Conservation (phyloP, 306 rosid genomes). For the Mimosa bimucronata region DNA sequence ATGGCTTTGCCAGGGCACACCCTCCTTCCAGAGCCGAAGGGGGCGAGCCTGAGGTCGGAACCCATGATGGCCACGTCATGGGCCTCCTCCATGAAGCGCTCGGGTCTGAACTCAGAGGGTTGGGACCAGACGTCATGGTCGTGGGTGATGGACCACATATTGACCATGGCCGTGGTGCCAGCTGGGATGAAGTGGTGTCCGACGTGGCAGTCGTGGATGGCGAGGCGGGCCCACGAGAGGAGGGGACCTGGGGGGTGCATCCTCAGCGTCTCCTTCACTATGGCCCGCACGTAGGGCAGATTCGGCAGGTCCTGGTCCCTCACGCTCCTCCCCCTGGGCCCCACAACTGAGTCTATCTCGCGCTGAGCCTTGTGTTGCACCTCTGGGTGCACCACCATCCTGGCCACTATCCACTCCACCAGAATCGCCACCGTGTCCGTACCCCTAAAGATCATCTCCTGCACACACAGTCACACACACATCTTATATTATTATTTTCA, state of each 20-base stretch:
- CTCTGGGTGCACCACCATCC: constrained; percentile 75
- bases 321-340: constrained; percentile 27
- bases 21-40: constrained; percentile 80
- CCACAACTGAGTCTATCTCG: constrained; percentile 56
- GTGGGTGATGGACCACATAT: constrained; percentile 85
- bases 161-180: constrained; percentile 82
- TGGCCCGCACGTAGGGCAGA: constrained; percentile 67
- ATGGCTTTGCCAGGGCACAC: constrained; percentile 83
- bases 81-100: constrained; percentile 51
- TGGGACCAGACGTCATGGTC: constrained; percentile 59
- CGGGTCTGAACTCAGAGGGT: constrained; percentile 56
- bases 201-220: constrained; percentile 64
- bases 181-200: constrained; percentile 67
- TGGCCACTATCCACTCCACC: constrained; percentile 77
- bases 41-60: constrained; percentile 77
- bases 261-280: constrained; percentile 81
- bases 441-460: constrained; percentile 93
- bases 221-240: constrained; percentile 83
- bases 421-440: constrained; percentile 88
- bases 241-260: constrained; percentile 90
- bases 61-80: constrained; percentile 57
- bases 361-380: constrained; percentile 61
- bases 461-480: background rate
- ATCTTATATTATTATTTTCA: no score
- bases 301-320: constrained; percentile 59